Conservation (phyloP, 2,329 filamentous ascomycete genomes). For the Trichoderma polysporum region DNA sequence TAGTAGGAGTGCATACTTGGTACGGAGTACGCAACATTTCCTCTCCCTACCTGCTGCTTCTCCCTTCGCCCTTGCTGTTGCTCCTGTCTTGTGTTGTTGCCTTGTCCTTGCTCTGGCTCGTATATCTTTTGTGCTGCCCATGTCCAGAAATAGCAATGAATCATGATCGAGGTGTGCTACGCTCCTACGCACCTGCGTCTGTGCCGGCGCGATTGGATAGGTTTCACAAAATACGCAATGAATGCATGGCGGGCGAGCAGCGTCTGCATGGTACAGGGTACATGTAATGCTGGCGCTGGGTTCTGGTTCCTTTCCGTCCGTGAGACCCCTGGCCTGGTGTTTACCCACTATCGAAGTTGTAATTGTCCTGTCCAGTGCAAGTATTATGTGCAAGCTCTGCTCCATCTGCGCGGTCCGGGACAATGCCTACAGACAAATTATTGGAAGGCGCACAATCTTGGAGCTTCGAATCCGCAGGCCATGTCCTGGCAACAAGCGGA, state of each 20-base stretch:
- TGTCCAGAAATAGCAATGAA: constrained; percentile 7
- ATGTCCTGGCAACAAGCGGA: constrained; percentile 2
- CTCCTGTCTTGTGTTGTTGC: not conserved
- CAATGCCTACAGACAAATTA: not conserved
- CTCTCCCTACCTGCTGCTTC: not conserved
- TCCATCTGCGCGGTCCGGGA: not conserved
- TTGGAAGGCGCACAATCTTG: constrained; percentile 4
- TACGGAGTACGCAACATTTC: too few relatives aligned
- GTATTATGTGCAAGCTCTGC: not conserved
- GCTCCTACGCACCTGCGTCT: not conserved
- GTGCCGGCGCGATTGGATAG: constrained; percentile 1
- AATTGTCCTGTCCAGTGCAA: not conserved
- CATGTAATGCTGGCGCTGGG: not conserved
- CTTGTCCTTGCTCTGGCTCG: constrained; percentile 4
- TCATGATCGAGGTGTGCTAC: not conserved
- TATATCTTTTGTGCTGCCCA: not conserved
- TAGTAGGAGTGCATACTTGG: not conserved
- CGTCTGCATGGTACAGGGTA: not conserved
- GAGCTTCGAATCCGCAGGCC: constrained; percentile 4
- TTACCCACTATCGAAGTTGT: constrained; percentile 10
- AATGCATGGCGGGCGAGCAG: constrained; percentile 5
- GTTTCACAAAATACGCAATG: constrained; percentile 10
- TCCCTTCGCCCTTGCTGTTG: not conserved
- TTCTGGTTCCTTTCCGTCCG: not conserved
- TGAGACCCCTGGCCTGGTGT: not conserved